Percentiles rank a stretch among this genome's conserved stretches.
phyloP scores from a whole-genome alignment of 306 rosid genomes.

The Inga laurina region DNA sequence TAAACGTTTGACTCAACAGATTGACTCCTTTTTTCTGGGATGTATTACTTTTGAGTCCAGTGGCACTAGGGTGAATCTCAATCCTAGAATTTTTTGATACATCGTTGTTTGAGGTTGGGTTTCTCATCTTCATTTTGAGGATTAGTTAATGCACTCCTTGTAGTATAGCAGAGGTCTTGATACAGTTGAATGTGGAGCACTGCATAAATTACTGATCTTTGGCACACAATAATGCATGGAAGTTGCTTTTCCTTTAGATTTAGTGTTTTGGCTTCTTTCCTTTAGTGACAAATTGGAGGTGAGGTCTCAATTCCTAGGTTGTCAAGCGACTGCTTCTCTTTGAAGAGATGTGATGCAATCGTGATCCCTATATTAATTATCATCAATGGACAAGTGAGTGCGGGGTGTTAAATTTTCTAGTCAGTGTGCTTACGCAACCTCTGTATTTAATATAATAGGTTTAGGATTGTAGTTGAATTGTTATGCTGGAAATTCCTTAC shows the following conservation, averaged over 20 bases:
- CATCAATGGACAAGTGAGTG: not conserved
- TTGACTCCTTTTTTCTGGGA: not conserved
- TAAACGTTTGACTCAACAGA: not conserved
- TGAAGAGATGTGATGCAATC: not conserved
- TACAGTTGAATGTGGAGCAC: not conserved
- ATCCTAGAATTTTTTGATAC: not conserved
- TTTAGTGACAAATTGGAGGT: not conserved
- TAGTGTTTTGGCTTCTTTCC: not conserved
- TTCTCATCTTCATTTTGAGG: not conserved
- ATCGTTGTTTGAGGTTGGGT: not conserved
- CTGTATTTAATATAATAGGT: not conserved
- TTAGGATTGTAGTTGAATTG: not conserved
- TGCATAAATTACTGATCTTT: not conserved
- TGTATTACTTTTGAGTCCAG: not conserved
- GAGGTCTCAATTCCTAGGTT: not conserved
- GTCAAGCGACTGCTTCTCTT: not conserved
- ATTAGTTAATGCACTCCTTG: not conserved
- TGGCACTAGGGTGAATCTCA: not conserved
- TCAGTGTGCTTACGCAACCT: not conserved
- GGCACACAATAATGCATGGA: not conserved
- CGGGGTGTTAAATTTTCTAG: not conserved
- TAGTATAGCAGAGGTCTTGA: not conserved
- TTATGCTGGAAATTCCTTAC: not conserved
- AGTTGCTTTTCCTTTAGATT: not conserved
- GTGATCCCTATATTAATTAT: not conserved